Evolutionary conservation across 2,329 filamentous ascomycete genomes (phyloP).

Genomic region (Fusarium miscanthi): DNA sequence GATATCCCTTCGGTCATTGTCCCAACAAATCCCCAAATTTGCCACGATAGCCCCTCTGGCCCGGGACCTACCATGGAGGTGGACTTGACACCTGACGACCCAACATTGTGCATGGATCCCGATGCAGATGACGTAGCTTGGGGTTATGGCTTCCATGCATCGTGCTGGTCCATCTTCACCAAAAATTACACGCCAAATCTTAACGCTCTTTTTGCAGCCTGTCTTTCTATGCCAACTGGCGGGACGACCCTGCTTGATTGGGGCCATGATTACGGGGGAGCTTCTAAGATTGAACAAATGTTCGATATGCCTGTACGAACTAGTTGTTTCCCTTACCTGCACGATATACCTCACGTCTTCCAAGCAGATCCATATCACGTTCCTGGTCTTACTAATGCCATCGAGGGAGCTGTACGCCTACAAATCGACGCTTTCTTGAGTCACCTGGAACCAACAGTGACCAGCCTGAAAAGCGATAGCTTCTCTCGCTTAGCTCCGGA

Average conservation of each 20-base stretch:
- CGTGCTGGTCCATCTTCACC: conserved; percentile 18
- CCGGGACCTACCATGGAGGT: neutral
- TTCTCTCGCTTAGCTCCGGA: conserved; percentile 17
- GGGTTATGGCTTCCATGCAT: conserved; percentile 26
- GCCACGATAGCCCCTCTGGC: fast-evolving
- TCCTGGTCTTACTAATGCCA: fast-evolving
- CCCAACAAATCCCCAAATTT: fast-evolving
- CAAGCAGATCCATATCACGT: neutral
- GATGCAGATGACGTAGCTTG: neutral
- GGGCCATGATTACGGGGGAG: conserved; percentile 25
- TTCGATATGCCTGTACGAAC: neutral
- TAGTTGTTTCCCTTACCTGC: neutral
- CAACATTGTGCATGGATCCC: fast-evolving
- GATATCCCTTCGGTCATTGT: fast-evolving
- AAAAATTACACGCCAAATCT: neutral
- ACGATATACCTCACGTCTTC: fast-evolving
- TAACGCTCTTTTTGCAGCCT: neutral
- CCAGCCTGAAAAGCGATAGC: neutral
- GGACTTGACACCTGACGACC: neutral
- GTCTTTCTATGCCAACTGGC: conserved; percentile 19
- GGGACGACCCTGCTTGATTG: conserved; percentile 7
- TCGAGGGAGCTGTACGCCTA: neutral
- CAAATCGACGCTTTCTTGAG: neutral
- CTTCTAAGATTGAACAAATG: fast-evolving
- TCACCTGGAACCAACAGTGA: fast-evolving